Evolutionary conservation across 129 eudicot genomes (phyloP).

Genomic region (Centrapalus pauciflorus): DNA sequence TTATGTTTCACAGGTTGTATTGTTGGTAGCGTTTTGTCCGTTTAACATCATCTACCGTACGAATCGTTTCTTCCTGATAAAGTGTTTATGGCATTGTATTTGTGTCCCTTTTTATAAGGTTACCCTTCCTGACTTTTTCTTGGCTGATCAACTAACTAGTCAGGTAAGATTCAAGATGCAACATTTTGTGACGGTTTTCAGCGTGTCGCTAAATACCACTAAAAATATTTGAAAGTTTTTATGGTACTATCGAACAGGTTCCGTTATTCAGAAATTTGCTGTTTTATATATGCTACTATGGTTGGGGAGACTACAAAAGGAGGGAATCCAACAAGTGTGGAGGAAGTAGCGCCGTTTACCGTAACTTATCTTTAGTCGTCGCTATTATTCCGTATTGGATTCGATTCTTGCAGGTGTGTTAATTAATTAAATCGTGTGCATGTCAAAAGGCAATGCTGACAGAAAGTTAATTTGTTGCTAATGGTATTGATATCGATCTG

Average conservation of each 20-base stretch:
- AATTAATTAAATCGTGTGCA: neutral
- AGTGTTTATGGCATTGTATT: conserved; percentile 49
- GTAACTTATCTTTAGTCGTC: conserved; percentile 27
- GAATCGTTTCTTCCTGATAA: conserved; percentile 53
- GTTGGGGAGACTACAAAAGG: conserved; percentile 51
- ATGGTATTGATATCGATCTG: neutral
- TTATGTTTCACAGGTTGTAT: conserved; percentile 39
- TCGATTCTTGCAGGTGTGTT: conserved; percentile 44
- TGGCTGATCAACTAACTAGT: conserved; percentile 76
- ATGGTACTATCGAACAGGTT: conserved; percentile 39
- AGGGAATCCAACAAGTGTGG: conserved; percentile 37
- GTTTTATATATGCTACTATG: conserved; percentile 63
- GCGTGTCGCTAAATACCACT: neutral
- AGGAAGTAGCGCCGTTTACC: conserved; percentile 18
- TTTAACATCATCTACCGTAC: conserved; percentile 58
- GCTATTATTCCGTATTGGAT: conserved; percentile 50
- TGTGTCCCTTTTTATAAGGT: conserved; percentile 75
- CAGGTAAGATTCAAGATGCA: conserved; percentile 37
- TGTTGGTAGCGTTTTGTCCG: conserved; percentile 53
- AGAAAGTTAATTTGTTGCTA: neutral
- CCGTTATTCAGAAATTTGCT: conserved; percentile 48
- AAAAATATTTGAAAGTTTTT: neutral
- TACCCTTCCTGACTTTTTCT: conserved; percentile 58
- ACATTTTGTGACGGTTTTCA: neutral
- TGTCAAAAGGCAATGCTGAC: neutral